These are phyloP conservation scores for Chlamydomonas urium DNA, from an alignment of 139 green algal genomes.

Conservation along the genomic window DNA sequence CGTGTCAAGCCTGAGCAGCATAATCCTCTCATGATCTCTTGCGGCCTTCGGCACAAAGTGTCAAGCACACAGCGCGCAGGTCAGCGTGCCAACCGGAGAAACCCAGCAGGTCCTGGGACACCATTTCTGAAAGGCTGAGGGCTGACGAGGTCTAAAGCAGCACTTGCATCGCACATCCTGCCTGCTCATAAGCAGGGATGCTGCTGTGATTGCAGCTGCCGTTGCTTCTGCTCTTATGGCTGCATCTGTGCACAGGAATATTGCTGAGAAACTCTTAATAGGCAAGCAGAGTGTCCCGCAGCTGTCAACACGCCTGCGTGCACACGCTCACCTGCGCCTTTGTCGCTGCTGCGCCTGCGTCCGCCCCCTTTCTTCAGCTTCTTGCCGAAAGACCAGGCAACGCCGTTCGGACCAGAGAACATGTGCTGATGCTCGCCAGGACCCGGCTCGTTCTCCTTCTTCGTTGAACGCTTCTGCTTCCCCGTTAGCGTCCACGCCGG, in stretches of 20 bases:
- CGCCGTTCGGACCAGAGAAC: neutral
- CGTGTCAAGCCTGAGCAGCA: neutral
- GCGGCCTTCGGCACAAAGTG: neutral
- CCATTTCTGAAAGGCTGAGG: no score
- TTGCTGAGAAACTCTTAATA: neutral
- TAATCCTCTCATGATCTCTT: neutral
- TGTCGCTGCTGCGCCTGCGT: neutral
- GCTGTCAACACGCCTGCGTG: no score
- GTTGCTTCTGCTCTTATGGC: no score
- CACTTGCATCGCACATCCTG: no score
- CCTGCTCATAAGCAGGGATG: no score
- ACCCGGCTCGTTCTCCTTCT: conserved; percentile 12
- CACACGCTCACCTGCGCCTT: no score
- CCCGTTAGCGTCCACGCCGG: conserved; percentile 7
- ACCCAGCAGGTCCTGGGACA: neutral
- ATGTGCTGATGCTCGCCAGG: conserved; percentile 28
- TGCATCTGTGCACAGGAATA: no score
- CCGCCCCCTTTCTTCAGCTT: conserved; percentile 16
- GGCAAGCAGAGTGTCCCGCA: neutral
- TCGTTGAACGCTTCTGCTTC: neutral
- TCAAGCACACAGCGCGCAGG: neutral
- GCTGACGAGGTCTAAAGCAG: no score
- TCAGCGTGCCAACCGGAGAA: neutral
- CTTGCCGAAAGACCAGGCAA: conserved; percentile 27
- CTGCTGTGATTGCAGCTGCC: no score